Evolutionary conservation across 169 alveolate genomes (phyloP).

Genomic region (Besnoitia besnoiti): DNA sequence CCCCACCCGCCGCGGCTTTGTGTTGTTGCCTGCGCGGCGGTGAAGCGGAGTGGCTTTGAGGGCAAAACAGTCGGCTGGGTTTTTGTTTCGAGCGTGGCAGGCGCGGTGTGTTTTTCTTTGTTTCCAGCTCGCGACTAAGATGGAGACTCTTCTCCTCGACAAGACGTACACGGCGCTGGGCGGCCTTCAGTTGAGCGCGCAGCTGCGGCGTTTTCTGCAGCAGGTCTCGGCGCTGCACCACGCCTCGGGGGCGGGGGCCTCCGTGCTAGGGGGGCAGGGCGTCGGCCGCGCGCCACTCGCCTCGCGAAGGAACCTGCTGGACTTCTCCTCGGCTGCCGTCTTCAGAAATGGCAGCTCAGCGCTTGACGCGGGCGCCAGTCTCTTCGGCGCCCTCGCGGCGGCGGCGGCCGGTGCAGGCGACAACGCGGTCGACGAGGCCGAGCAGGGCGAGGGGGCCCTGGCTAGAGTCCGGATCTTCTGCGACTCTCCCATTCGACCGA

Average conservation of each 20-base stretch:
- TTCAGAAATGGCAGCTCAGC: neutral
- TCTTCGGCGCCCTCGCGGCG: slow-evolving; percentile 24
- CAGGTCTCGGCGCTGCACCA: slow-evolving; percentile 21
- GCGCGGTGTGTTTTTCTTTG: neutral
- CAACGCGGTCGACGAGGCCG: neutral
- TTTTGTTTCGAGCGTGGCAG: neutral
- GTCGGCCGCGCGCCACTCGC: neutral
- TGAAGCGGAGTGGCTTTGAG: too few species aligned
- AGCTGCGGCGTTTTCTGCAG: slow-evolving; percentile 32
- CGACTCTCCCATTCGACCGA: slow-evolving; percentile 15
- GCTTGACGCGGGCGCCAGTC: neutral
- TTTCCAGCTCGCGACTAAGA: slow-evolving; percentile 24
- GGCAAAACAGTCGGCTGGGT: too few species aligned
- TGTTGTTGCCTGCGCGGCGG: too few species aligned
- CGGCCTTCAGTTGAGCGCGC: slow-evolving; percentile 31
- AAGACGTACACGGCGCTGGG: slow-evolving; percentile 32
- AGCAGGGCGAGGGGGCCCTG: slow-evolving; percentile 13
- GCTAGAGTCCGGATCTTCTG: neutral
- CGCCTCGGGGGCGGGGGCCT: neutral
- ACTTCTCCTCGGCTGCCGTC: neutral
- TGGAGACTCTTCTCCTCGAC: slow-evolving; percentile 33
- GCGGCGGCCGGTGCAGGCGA: neutral
- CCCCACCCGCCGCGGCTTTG: too few species aligned
- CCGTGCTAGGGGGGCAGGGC: neutral
- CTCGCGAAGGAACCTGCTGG: neutral